Conservation (phyloP, 73 alveolate genomes). For the Blepharisma stoltei region DNA sequence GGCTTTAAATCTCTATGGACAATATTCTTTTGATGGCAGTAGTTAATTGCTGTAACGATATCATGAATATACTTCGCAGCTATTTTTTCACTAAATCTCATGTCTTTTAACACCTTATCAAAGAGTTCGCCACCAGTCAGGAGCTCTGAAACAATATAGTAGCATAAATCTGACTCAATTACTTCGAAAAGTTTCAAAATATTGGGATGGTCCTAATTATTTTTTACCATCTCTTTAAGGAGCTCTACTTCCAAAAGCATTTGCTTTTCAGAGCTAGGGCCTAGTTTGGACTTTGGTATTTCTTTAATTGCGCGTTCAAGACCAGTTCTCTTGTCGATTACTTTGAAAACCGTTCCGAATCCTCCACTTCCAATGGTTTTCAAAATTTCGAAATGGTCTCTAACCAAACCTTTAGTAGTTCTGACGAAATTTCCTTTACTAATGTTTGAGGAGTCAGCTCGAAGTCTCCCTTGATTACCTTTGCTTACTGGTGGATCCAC, state of each 20-base stretch:
- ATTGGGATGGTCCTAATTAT: constrained; percentile 79
- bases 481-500: too few relatives aligned
- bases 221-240: constrained; percentile 49
- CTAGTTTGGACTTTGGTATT: background rate
- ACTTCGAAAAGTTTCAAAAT: constrained; percentile 79
- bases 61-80: constrained; percentile 71
- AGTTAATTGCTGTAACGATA: constrained; percentile 73
- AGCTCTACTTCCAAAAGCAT: constrained; percentile 62
- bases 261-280: background rate
- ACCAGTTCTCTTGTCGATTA: background rate
- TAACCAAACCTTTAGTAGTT: background rate
- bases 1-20: constrained; percentile 91
- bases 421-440: too few relatives aligned
- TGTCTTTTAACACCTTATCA: constrained; percentile 63
- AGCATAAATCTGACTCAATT: constrained; percentile 59
- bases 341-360: constrained; percentile 3
- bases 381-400: background rate
- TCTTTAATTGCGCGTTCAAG: constrained; percentile 11
- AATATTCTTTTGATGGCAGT: constrained; percentile 71
- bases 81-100: constrained; percentile 62
- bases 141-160: constrained; percentile 53
- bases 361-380: constrained; percentile 28
- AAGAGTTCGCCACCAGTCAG: constrained; percentile 74
- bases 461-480: too few relatives aligned
- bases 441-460: too few relatives aligned